Conservation (phyloP, 441 rosid species). For the Corymbia calophylla region DNA sequence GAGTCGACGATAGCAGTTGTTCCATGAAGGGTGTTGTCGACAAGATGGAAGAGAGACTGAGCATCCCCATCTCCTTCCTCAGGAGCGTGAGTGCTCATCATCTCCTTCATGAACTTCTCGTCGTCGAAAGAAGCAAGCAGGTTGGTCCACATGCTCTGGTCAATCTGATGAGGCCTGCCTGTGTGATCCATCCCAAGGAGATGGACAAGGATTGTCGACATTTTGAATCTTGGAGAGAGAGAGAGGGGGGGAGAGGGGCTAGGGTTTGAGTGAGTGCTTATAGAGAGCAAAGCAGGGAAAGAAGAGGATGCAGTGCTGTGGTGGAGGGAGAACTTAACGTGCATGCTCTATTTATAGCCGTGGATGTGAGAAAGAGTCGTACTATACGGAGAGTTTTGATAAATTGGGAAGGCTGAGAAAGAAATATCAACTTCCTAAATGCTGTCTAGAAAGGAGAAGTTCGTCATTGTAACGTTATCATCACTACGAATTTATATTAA, state of each 20-base stretch:
- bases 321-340: background rate
- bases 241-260: background rate
- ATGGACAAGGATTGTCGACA: background rate
- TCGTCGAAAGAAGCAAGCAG: background rate
- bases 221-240: background rate
- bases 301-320: background rate
- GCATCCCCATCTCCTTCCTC: background rate
- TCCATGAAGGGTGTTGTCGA: background rate
- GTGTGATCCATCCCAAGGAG: background rate
- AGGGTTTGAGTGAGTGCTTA: background rate
- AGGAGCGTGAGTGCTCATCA: background rate
- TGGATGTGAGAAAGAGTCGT: background rate
- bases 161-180: background rate
- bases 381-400: background rate
- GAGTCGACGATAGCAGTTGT: background rate
- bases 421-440: background rate
- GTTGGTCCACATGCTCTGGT: background rate
- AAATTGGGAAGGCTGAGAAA: background rate
- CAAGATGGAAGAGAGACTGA: background rate
- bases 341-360: background rate
- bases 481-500: background rate
- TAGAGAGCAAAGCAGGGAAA: background rate
- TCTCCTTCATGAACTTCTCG: background rate
- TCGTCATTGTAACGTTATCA: background rate
- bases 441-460: background rate